A percentile compares a stretch with the other conserved stretches of the same genome.
Evolutionary conservation across 805 yeast species (phyloP).

Genomic region (Dipodascus geniculatus): DNA sequence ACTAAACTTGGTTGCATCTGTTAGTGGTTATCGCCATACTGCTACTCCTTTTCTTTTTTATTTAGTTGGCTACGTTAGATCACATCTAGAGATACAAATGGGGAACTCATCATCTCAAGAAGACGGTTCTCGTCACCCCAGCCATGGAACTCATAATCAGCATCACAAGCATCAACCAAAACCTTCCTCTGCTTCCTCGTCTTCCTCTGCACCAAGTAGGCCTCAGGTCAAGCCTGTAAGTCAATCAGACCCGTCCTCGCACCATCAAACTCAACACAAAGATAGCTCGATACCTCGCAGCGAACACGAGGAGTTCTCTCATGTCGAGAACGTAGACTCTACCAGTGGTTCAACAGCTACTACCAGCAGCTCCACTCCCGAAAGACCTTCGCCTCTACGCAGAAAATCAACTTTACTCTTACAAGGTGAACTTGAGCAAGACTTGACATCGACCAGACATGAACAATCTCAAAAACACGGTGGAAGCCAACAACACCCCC

Average conservation of each 20-base stretch:
- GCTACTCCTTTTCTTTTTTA: too few relatives aligned
- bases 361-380: background rate
- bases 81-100: background rate
- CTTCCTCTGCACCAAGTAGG: background rate
- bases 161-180: constrained; percentile 5
- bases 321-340: background rate
- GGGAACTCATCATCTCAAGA: constrained; percentile 9
- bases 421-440: constrained; percentile 34
- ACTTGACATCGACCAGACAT: constrained; percentile 5
- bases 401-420: constrained; percentile 63
- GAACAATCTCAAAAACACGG: constrained; percentile 38
- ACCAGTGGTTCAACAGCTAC: background rate
- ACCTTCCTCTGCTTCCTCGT: constrained; percentile 5
- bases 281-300: background rate
- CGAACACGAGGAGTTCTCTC: background rate
- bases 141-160: constrained; percentile 4
- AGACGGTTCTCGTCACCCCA: background rate
- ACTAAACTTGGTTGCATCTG: too few relatives aligned
- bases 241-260: background rate
- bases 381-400: constrained; percentile 24
- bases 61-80: too few relatives aligned
- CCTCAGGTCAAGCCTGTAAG: too few relatives aligned
- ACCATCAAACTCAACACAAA: background rate
- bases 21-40: too few relatives aligned
- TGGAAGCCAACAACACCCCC: constrained; percentile 28